A percentile compares a stretch with the other conserved stretches of the same genome.
These are phyloP conservation scores for Boeremia exigua DNA, from an alignment of 2,329 filamentous ascomycete species.

Conservation along the genomic window DNA sequence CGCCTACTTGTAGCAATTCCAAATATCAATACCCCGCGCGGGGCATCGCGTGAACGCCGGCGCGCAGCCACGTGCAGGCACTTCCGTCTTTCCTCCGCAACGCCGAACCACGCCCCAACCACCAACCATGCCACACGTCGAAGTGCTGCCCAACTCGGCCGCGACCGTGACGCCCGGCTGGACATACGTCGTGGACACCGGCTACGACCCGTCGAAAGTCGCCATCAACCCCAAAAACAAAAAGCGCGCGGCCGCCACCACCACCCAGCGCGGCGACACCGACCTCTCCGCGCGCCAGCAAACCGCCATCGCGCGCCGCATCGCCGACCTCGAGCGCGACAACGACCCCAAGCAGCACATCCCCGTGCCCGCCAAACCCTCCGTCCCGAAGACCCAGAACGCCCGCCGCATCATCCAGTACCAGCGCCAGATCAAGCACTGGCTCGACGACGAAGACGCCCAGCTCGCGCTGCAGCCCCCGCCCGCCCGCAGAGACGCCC, in stretches of 20 bases:
- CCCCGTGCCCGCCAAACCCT: constrained; percentile 43
- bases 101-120: constrained; percentile 1
- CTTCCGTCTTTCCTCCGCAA: constrained; percentile 11
- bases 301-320: constrained; percentile 78
- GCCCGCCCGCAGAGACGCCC: constrained; percentile 24
- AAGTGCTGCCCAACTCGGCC: constrained; percentile 75
- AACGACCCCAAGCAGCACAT: constrained; percentile 64
- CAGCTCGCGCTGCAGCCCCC: constrained; percentile 59
- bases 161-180: constrained; percentile 80
- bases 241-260: constrained; percentile 69
- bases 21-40: constrained; percentile 14
- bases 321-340: constrained; percentile 79
- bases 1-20: constrained; percentile 7
- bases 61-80: constrained; percentile 15
- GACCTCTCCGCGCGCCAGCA: constrained; percentile 84
- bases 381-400: constrained; percentile 60
- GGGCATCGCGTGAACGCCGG: not conserved
- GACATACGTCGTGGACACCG: constrained; percentile 85
- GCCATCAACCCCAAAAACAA: constrained; percentile 59
- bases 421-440: constrained; percentile 83
- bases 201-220: constrained; percentile 63
- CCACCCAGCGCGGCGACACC: constrained; percentile 47
- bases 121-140: constrained; percentile 70
- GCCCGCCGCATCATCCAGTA: constrained; percentile 79
- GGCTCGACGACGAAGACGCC: constrained; percentile 80